Evolutionary conservation across 2,329 filamentous ascomycete genomes (phyloP).

Genomic region (Cladophialophora bantiana): DNA sequence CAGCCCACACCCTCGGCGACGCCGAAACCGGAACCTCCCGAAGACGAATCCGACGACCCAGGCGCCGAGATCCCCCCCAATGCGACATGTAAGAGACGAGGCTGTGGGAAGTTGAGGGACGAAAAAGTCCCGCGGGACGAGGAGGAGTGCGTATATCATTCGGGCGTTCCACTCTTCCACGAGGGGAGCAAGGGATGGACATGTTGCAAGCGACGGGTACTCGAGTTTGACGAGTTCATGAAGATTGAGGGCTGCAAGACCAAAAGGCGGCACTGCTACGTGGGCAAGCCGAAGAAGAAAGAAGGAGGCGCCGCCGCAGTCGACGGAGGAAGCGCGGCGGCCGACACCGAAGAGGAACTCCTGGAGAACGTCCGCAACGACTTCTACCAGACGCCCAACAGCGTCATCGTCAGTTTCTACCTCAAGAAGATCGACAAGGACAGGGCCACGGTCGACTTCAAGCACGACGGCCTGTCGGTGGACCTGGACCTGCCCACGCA

Average conservation of each 20-base stretch:
- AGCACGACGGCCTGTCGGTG: slow-evolving; percentile 57
- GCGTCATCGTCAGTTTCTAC: slow-evolving; percentile 90
- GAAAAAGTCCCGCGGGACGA: slow-evolving; percentile 65
- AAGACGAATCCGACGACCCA: slow-evolving; percentile 88
- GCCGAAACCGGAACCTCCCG: slow-evolving; percentile 68
- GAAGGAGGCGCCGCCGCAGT: slow-evolving; percentile 66
- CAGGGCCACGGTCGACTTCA: slow-evolving; percentile 74
- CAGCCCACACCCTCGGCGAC: slow-evolving; percentile 48
- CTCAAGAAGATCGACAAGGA: slow-evolving; percentile 95
- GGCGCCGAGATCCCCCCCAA: slow-evolving; percentile 74
- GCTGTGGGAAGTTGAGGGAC: slow-evolving; percentile 64
- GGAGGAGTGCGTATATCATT: slow-evolving; percentile 87
- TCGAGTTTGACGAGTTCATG: slow-evolving; percentile 98
- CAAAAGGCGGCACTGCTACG: slow-evolving; percentile 81
- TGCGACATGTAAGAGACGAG: slow-evolving; percentile 77
- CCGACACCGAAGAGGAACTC: slow-evolving; percentile 27
- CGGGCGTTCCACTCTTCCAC: slow-evolving; percentile 90
- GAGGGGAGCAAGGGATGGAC: slow-evolving; percentile 98
- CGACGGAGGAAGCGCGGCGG: slow-evolving; percentile 61
- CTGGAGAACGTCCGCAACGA: slow-evolving; percentile 66
- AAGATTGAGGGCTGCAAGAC: slow-evolving; percentile 90
- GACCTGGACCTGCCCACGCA: slow-evolving; percentile 83
- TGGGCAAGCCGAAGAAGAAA: slow-evolving; percentile 71
- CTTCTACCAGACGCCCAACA: slow-evolving; percentile 89
- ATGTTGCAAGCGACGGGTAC: slow-evolving; percentile 92